A percentile compares a stretch with the other conserved stretches of the same genome.
These are phyloP conservation scores for Eutrema yunnanense DNA, from an alignment of 345 rosid genomes.

Conservation along the genomic window DNA sequence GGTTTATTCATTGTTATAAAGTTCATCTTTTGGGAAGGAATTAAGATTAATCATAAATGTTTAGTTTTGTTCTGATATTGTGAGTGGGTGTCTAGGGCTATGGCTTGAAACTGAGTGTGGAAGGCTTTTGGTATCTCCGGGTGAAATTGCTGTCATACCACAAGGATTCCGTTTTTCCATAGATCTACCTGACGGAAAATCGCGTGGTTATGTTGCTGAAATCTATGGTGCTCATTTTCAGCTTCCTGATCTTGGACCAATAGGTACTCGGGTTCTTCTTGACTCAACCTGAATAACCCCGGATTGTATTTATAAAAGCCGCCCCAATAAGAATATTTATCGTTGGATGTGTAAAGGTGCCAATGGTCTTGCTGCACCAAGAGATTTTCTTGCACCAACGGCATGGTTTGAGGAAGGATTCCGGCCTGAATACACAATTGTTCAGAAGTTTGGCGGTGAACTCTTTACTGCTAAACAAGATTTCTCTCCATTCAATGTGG, in stretches of 20 bases:
- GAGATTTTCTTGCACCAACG: slow-evolving; percentile 83
- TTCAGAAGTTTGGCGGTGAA: slow-evolving; percentile 88
- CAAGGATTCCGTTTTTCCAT: slow-evolving; percentile 84
- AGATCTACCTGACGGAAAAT: slow-evolving; percentile 77
- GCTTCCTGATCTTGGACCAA: slow-evolving; percentile 98
- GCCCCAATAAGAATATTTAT: neutral
- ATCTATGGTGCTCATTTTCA: slow-evolving; percentile 91
- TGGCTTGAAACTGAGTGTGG: slow-evolving; percentile 96
- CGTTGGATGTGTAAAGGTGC: slow-evolving; percentile 49
- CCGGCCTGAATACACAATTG: slow-evolving; percentile 60
- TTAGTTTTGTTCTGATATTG: neutral
- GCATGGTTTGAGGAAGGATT: slow-evolving; percentile 75
- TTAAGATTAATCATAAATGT: neutral
- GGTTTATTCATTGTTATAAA: neutral
- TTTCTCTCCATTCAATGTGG: slow-evolving; percentile 95
- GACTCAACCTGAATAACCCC: neutral
- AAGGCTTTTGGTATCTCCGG: slow-evolving; percentile 71
- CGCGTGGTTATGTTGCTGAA: slow-evolving; percentile 91
- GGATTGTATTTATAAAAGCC: neutral
- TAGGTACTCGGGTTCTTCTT: slow-evolving; percentile 48
- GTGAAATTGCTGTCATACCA: slow-evolving; percentile 81
- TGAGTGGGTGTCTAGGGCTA: slow-evolving; percentile 45
- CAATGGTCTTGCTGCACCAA: slow-evolving; percentile 93
- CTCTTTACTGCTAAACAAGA: slow-evolving; percentile 85
- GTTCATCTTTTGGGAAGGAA: neutral